These are phyloP conservation scores for Penicillium concentricum DNA, from an alignment of 2,329 filamentous ascomycete species.

Conservation along the genomic window DNA sequence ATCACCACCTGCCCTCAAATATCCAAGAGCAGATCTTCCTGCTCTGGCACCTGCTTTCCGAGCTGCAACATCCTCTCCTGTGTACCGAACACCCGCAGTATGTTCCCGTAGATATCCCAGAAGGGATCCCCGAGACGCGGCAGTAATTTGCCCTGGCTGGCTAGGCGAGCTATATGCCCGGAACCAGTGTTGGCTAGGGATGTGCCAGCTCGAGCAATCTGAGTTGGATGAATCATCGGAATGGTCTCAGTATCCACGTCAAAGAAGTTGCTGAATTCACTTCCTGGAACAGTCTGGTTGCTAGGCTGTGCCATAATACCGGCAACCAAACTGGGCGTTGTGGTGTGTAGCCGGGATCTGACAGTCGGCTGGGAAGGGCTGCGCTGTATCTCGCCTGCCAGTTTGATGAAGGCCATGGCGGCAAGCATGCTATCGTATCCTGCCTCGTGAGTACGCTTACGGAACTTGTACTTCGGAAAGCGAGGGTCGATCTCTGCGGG, in stretches of 20 bases:
- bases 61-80: slow-evolving; percentile 49
- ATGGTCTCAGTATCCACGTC: background rate
- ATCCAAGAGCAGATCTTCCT: background rate
- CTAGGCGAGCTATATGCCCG: slow-evolving; percentile 21
- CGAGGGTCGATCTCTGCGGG: slow-evolving; percentile 30
- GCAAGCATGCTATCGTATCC: slow-evolving; percentile 64
- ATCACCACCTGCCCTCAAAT: background rate
- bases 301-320: background rate
- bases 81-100: slow-evolving; percentile 60
- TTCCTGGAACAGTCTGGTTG: background rate
- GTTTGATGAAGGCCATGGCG: slow-evolving; percentile 57
- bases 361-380: background rate
- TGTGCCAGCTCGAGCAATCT: background rate
- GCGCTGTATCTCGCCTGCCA: slow-evolving; percentile 51
- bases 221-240: background rate
- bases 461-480: slow-evolving; percentile 32
- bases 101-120: slow-evolving; percentile 60
- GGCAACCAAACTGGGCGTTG: background rate
- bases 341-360: background rate
- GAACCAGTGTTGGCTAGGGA: slow-evolving; percentile 5
- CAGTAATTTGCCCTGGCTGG: slow-evolving; percentile 46
- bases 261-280: slow-evolving; percentile 6
- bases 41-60: background rate
- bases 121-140: slow-evolving; percentile 54
- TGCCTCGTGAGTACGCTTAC: slow-evolving; percentile 53